phyloP scores from a whole-genome alignment of 257 asterid species.

The Solanum boliviense region DNA sequence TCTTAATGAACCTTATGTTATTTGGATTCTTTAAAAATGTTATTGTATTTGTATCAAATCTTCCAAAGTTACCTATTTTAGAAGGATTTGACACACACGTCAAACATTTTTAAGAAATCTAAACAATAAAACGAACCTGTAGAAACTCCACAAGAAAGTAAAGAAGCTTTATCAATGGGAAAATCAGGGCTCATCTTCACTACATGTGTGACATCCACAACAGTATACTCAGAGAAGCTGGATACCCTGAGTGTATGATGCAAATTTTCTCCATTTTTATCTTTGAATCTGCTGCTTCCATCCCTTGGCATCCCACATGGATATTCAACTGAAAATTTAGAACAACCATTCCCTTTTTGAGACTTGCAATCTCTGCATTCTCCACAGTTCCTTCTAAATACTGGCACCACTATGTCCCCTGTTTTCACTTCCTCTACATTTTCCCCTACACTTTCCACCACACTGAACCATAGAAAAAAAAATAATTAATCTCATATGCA shows the following conservation, averaged over 20 bases:
- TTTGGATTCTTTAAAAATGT: background rate
- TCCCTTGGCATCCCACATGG: slow-evolving; percentile 28
- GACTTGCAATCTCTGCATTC: slow-evolving; percentile 33
- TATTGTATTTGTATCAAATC: background rate
- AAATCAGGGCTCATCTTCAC: slow-evolving; percentile 13
- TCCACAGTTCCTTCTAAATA: slow-evolving; percentile 23
- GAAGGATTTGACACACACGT: background rate
- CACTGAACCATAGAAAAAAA: background rate
- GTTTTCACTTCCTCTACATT: slow-evolving; percentile 28
- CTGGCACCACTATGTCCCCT: slow-evolving; percentile 31
- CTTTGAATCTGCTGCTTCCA: slow-evolving; percentile 24
- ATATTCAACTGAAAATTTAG: slow-evolving; percentile 11
- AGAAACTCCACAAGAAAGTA: slow-evolving; percentile 35
- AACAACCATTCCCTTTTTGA: slow-evolving; percentile 14
- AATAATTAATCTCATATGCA: background rate
- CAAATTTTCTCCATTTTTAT: slow-evolving; percentile 9
- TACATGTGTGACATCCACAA: slow-evolving; percentile 28
- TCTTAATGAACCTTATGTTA: background rate
- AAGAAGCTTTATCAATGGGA: slow-evolving; percentile 22
- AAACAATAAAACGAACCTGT: slow-evolving; percentile 4
- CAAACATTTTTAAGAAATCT: background rate
- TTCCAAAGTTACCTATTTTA: background rate
- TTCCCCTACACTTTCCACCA: slow-evolving; percentile 37
- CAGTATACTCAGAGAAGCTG: slow-evolving; percentile 29
- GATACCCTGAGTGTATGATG: slow-evolving; percentile 20